Base-by-base conservation (phyloP, 257 asterid species). In the Apocynum venetum region DNA sequence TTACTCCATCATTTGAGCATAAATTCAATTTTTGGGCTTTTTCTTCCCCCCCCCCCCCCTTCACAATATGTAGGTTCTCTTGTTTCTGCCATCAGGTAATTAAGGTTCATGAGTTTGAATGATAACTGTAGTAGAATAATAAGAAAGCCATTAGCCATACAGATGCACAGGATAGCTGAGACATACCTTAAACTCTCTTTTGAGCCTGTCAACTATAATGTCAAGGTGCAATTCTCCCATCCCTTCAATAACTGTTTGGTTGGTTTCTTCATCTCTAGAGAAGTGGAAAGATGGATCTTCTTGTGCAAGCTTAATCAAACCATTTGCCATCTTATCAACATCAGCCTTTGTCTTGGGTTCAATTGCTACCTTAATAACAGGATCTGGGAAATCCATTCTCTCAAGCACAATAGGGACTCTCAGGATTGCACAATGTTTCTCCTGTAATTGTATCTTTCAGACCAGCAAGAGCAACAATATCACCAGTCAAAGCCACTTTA, bases 251-350 rank as follows among this genome's bases (percentile, higher is more conserved):
- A 96, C 96, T 4, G 99, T 93, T 84, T 96, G 98, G 79, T 91
- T 93, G 71, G 91, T 78, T 86, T 93, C 98, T 40, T 96, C 98
- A 84, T 96, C 99, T 48, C 99, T 85, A 44, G 99, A 93, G 73
- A 96, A 96, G 81, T 96, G 99, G 85, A 96, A 96, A 63, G 99
- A 96, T 0, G 98, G 98, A 86, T 96, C 99, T 83, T 96, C 99
- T 84, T 96, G 98, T 36, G 97, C 98, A 70, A 96, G 97, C 85
- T 96, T 96, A 52, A 96, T 77, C 66, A 96, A 86, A 43, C 99
- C 99, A 80, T 84, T 66, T 38, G 97, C 90, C 99, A 96, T 93
- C 87, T 89, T 93, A 87, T 96, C 99, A 64, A 93, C 67, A 78
- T 96, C 98, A 52, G 99, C 97, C 82, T 96, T 96, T 65, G 98